A percentile compares a stretch with the other conserved stretches of the same genome.
Evolutionary conservation across 495 filamentous ascomycete genomes (phyloP).

Genomic region (Penicillium odoratum): DNA sequence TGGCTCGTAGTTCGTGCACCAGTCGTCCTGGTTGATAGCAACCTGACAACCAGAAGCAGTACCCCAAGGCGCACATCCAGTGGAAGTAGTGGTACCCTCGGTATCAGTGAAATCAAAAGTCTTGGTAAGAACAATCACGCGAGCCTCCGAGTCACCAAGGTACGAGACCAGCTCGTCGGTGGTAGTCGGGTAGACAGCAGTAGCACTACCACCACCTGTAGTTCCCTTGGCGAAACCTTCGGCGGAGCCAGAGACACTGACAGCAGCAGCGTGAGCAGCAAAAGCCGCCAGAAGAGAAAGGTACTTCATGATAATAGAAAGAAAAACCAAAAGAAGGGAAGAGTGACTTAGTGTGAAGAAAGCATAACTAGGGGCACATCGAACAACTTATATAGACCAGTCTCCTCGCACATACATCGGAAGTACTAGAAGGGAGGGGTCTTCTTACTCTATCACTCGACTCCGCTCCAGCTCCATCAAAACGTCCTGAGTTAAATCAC

Average conservation of each 20-base stretch:
- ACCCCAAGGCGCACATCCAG: conserved; percentile 50
- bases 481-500: neutral
- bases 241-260: conserved; percentile 37
- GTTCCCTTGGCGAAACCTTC: conserved; percentile 45
- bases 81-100: conserved; percentile 42
- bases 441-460: neutral
- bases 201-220: conserved; percentile 41
- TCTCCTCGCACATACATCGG: neutral
- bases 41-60: conserved; percentile 46
- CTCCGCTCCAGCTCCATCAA: neutral
- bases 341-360: neutral
- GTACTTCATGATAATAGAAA: conserved; percentile 21
- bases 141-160: conserved; percentile 37
- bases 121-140: conserved; percentile 40
- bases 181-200: conserved; percentile 38
- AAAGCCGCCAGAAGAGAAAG: conserved; percentile 22
- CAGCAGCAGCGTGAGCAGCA: conserved; percentile 28
- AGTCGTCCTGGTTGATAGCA: conserved; percentile 54
- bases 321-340: conserved; percentile 3
- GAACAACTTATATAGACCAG: conserved; percentile 1
- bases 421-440: neutral
- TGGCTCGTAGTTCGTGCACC: conserved; percentile 46
- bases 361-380: neutral
- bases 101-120: conserved; percentile 46
- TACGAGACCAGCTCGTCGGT: conserved; percentile 46